These are phyloP conservation scores for Capronia coronata DNA, from an alignment of 2,329 filamentous ascomycete genomes.

Conservation along the genomic window DNA sequence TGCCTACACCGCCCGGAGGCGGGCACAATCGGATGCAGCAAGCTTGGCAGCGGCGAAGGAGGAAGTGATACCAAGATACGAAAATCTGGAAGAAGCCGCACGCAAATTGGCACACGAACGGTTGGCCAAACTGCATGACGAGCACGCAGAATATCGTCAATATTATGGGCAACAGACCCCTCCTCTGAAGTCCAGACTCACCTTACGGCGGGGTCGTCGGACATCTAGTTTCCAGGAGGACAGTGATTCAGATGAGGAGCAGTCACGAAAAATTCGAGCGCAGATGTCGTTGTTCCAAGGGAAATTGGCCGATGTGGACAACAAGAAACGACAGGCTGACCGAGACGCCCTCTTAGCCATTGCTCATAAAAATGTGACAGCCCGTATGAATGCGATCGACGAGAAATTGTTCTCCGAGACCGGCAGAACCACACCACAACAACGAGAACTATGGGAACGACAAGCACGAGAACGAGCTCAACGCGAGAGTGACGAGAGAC, in stretches of 20 bases:
- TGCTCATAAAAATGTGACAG: constrained; percentile 80
- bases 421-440: constrained; percentile 61
- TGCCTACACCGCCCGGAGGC: constrained; percentile 33
- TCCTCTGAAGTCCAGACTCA: constrained; percentile 46
- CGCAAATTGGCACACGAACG: constrained; percentile 80
- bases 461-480: constrained; percentile 66
- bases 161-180: constrained; percentile 64
- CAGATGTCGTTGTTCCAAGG: constrained; percentile 74
- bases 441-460: constrained; percentile 69
- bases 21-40: constrained; percentile 26
- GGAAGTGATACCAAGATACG: constrained; percentile 23
- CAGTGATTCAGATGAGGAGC: constrained; percentile 57
- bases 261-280: constrained; percentile 64
- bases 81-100: constrained; percentile 73
- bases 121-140: constrained; percentile 69
- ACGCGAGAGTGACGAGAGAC: constrained; percentile 55
- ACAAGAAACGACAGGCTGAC: constrained; percentile 67
- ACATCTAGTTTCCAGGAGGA: constrained; percentile 55
- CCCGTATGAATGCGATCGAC: constrained; percentile 72
- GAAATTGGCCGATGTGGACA: constrained; percentile 61
- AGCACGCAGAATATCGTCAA: constrained; percentile 62
- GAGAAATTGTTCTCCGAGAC: constrained; percentile 70
- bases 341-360: constrained; percentile 67
- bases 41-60: constrained; percentile 9
- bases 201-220: constrained; percentile 52